These are phyloP conservation scores for Macrophomina phaseolina DNA, from an alignment of 2,329 filamentous ascomycete species.

Conservation along the genomic window DNA sequence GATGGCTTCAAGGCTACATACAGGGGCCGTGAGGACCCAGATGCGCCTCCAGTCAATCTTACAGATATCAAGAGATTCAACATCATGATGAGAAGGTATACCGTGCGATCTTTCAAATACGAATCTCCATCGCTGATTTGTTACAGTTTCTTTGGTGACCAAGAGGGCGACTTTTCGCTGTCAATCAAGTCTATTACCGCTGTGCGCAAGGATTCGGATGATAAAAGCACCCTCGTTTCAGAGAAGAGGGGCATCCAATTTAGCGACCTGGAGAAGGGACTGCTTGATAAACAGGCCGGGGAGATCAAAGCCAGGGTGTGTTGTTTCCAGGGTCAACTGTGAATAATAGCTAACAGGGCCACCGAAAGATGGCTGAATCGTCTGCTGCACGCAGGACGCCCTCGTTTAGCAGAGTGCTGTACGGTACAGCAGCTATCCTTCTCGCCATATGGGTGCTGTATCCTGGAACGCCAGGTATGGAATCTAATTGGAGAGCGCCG, in stretches of 20 bases:
- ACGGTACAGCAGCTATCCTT: conserved; percentile 1
- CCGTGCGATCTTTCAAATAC: conserved; percentile 18
- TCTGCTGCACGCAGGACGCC: background rate
- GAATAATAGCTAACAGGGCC: background rate
- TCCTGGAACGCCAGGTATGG: background rate
- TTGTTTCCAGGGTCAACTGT: background rate
- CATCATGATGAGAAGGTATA: conserved; percentile 81
- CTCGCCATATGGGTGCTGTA: conserved; percentile 22
- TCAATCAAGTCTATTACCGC: conserved; percentile 62
- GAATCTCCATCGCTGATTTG: background rate
- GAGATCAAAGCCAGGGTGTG: conserved; percentile 13
- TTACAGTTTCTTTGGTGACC: conserved; percentile 73
- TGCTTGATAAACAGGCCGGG: background rate
- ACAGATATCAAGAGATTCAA: conserved; percentile 69
- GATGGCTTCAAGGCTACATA: conserved; percentile 72
- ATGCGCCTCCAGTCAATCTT: conserved; percentile 65
- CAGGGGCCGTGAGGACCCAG: conserved; percentile 68
- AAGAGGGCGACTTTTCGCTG: conserved; percentile 71
- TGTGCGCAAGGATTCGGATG: conserved; percentile 31
- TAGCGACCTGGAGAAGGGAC: conserved; percentile 36
- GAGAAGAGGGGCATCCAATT: background rate
- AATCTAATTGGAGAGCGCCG: background rate
- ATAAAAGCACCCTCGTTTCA: background rate
- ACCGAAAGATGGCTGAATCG: background rate
- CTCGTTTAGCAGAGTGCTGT: background rate